These are phyloP conservation scores for Pyrrhoderma noxium DNA, from an alignment of 1,284 basidiomycete species.

Conservation along the genomic window DNA sequence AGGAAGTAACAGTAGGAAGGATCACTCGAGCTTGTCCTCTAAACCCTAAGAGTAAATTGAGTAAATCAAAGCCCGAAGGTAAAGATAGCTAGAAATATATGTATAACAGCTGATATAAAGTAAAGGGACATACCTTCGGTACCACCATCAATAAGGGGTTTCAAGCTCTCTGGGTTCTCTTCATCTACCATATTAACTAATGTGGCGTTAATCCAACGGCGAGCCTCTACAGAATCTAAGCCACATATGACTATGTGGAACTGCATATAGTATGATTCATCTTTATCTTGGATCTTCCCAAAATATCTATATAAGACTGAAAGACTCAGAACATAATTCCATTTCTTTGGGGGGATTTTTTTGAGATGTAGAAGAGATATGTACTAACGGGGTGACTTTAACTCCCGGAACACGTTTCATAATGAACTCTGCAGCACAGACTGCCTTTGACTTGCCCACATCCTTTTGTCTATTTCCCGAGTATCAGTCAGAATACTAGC, in stretches of 20 bases:
- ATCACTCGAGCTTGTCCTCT: constrained; percentile 98
- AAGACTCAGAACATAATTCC: constrained; percentile 18
- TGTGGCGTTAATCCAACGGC: constrained; percentile 98
- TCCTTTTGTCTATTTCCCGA: constrained; percentile 56
- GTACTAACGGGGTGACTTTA: constrained; percentile 83
- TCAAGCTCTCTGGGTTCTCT: constrained; percentile 86
- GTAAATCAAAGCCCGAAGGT: too few species aligned
- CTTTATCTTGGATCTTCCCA: constrained; percentile 98
- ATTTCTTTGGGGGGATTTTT: background rate
- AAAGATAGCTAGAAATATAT: too few species aligned
- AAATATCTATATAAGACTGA: constrained; percentile 56
- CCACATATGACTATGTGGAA: constrained; percentile 98
- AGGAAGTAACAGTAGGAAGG: constrained; percentile 90
- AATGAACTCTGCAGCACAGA: constrained; percentile 89
- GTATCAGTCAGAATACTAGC: background rate
- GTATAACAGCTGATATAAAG: background rate
- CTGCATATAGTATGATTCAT: constrained; percentile 91
- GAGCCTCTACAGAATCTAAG: constrained; percentile 94
- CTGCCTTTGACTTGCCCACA: constrained; percentile 92
- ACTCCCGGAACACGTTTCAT: constrained; percentile 94
- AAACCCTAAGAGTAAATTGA: constrained; percentile 58
- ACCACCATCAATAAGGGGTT: constrained; percentile 98
- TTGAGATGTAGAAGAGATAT: background rate
- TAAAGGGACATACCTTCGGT: constrained; percentile 71
- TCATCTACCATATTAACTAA: constrained; percentile 91